phyloP scores from a whole-genome alignment of 2,329 filamentous ascomycete species.

The Aspergillus quadricinctus region DNA sequence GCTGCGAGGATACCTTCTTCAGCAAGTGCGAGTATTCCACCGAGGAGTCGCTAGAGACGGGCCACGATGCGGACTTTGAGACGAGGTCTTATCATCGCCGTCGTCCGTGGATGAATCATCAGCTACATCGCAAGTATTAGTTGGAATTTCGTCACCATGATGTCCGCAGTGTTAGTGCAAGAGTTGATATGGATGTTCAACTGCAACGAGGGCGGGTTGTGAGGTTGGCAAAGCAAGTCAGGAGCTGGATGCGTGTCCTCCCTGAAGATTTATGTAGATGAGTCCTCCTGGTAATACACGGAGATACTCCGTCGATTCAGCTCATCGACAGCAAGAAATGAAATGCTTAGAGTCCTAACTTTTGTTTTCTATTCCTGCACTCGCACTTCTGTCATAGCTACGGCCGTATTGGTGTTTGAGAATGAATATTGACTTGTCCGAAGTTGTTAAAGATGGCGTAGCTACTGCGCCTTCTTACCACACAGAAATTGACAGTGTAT shows the following conservation, averaged over 20 bases:
- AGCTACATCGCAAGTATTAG: not conserved
- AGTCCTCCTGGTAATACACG: no score
- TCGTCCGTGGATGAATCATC: not conserved
- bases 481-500: not conserved
- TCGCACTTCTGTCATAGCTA: not conserved
- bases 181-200: no score
- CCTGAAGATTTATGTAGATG: not conserved
- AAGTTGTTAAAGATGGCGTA: not conserved
- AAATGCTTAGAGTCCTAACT: no score
- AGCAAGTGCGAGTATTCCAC: not conserved
- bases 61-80: not conserved
- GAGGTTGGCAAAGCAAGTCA: not conserved
- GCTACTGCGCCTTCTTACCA: not conserved
- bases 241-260: not conserved
- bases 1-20: not conserved
- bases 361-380: not conserved
- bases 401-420: not conserved
- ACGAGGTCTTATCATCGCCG: slow-evolving; percentile 1
- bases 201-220: no score
- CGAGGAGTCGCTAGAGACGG: not conserved
- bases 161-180: not conserved
- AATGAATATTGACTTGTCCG: not conserved
- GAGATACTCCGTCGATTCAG: no score
- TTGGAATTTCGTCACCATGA: not conserved
- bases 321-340: no score